Evolutionary conservation across 352 stramenopile species (phyloP).

Genomic region (Pilasporangium apinafurcum): DNA sequence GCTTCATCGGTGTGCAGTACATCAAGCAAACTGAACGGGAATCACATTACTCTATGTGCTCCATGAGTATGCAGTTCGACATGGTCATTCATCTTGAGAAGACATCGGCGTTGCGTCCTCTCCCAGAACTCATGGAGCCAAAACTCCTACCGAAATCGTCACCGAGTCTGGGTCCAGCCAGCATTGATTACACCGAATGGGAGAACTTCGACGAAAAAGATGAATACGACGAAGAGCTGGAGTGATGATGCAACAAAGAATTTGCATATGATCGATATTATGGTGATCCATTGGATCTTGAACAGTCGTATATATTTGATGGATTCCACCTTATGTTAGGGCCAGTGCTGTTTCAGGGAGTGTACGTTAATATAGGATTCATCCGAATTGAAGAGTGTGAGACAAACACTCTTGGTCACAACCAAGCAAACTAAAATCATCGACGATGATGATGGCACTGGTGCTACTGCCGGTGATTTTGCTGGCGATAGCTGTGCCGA

Average conservation of each 20-base stretch:
- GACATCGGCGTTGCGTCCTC: conserved; percentile 19
- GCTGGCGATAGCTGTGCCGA: conserved; percentile 43
- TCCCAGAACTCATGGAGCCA: conserved; percentile 12
- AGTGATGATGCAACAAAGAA: too few relatives aligned
- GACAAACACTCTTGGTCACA: too few relatives aligned
- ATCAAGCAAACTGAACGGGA: conserved; percentile 14
- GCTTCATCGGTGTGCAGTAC: conserved; percentile 28
- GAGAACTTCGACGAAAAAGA: conserved; percentile 1
- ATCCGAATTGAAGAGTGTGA: too few relatives aligned
- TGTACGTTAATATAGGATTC: too few relatives aligned
- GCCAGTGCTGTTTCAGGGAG: too few relatives aligned
- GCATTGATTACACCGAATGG: conserved; percentile 11
- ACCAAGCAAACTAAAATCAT: too few relatives aligned
- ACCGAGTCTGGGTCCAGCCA: conserved; percentile 2
- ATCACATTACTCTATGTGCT: conserved; percentile 16
- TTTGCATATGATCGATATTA: too few relatives aligned
- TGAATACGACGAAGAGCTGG: conserved; percentile 8
- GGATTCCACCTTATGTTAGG: too few relatives aligned
- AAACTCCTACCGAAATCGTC: not conserved
- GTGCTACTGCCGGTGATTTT: conserved; percentile 39
- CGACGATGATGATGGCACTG: too few relatives aligned
- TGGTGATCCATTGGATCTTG: too few relatives aligned
- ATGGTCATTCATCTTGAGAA: conserved; percentile 20
- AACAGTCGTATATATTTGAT: too few relatives aligned
- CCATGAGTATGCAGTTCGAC: conserved; percentile 22